Evolutionary conservation across 495 filamentous ascomycete species (phyloP), one percentile per base, ranked within the genome.

Genomic region (Penicillium bovifimosum): DNA sequence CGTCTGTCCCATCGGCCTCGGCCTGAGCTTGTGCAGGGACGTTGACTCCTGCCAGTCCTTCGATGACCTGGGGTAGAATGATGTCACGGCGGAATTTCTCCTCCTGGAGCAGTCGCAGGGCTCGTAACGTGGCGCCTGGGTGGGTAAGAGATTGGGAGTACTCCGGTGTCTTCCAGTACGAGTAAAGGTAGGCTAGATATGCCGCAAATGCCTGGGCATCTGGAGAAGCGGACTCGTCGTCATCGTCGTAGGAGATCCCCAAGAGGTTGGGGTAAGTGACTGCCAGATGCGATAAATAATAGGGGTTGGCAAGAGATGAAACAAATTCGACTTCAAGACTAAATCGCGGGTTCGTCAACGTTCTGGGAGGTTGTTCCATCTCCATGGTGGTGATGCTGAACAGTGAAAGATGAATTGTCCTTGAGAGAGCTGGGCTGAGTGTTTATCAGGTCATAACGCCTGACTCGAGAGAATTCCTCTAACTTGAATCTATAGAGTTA

Each of bases 41-140:
- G n/a, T 79, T 80, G 58, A 83, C 77, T 13, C 76, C 73, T 9
- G 79, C 77, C 70, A 95, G 70, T 35, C 67, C 65, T 32, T 82
- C 77, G 31, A 86, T 82, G 10, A 90, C 71, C 42, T 88, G 83
- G 4, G 89, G 88, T 41, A 79, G 82, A 58, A 95, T 79, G 29
- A 93, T 87, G 29, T 93, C 90, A 48, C 82, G 78, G 24, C 91
- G 81, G 71, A 96, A 96, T 13, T 71, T 74, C 61, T 95, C 87
- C 62, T 88, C 80, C 66, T 95, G 89, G 24, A 96, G 74, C 31
- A 96, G 64, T 66, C 92, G 82, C 41, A 96, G 79, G 52, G 87
- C 82, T 56, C 84, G 85, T 14, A 96, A 67, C n/a, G 89, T 90
- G 16, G 90, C 85, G 5, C 86, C 88, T 0, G 91, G 91, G 60